These are phyloP conservation scores for Eimeria acervulina DNA, from an alignment of 169 alveolate genomes.

Conservation along the genomic window DNA sequence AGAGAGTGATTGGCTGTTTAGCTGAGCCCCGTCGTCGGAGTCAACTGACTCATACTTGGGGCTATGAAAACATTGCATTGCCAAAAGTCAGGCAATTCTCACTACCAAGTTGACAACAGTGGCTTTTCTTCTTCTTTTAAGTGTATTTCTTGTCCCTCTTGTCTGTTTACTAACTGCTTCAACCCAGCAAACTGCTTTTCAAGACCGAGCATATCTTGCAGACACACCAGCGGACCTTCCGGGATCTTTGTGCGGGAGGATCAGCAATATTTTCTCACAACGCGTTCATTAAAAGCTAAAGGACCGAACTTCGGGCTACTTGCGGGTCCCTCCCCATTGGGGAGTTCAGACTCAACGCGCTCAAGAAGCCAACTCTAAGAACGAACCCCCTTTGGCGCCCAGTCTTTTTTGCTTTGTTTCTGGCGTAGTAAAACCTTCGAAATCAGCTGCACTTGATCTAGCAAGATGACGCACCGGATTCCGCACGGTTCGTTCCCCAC, in stretches of 20 bases:
- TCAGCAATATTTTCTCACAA: background rate
- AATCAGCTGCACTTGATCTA: background rate
- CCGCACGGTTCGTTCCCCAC: background rate
- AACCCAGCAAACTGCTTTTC: background rate
- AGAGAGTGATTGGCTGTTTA: background rate
- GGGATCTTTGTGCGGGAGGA: background rate
- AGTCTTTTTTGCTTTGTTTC: background rate
- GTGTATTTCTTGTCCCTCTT: background rate
- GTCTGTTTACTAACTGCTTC: background rate
- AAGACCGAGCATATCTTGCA: background rate
- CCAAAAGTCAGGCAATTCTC: background rate
- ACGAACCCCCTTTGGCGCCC: background rate
- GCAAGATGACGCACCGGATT: background rate
- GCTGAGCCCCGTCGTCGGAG: slow-evolving; percentile 1
- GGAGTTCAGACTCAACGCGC: background rate
- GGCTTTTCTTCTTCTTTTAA: background rate
- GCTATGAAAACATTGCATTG: background rate
- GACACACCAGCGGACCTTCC: background rate
- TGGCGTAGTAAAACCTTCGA: background rate
- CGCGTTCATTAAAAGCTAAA: background rate
- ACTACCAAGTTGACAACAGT: background rate
- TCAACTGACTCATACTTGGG: background rate
- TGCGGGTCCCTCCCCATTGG: background rate
- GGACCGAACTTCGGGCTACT: background rate
- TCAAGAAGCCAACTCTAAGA: background rate